Evolutionary conservation across 2,329 filamentous ascomycete genomes (phyloP).

Genomic region (Hypoxylon sp.): DNA sequence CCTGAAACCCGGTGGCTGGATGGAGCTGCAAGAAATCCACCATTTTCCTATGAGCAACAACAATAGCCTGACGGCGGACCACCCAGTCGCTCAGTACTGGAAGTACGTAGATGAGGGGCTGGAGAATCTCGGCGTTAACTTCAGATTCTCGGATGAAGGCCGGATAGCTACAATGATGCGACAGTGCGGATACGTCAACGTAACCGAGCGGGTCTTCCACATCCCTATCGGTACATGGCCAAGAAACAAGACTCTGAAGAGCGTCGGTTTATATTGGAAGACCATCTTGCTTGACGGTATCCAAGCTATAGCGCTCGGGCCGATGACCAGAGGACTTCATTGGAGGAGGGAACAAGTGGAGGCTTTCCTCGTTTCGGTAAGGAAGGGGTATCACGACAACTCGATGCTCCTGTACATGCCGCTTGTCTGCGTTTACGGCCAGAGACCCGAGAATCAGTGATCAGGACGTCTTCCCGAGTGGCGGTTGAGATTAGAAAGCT

Average conservation of each 20-base stretch:
- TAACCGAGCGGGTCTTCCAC: conserved; percentile 65
- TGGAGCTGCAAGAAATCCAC: conserved; percentile 69
- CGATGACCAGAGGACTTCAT: conserved; percentile 65
- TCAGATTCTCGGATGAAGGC: conserved; percentile 61
- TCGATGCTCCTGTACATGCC: conserved; percentile 68
- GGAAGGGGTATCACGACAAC: conserved; percentile 64
- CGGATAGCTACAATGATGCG: conserved; percentile 63
- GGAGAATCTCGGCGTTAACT: conserved; percentile 62
- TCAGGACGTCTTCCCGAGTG: conserved; percentile 5
- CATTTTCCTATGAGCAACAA: conserved; percentile 64
- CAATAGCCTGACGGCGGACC: conserved; percentile 56
- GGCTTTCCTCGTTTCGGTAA: conserved; percentile 63
- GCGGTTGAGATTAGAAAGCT: conserved; percentile 2
- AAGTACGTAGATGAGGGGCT: conserved; percentile 62
- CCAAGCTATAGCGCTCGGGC: conserved; percentile 67
- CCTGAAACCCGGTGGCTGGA: conserved; percentile 68
- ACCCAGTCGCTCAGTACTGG: conserved; percentile 65
- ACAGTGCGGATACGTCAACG: conserved; percentile 67
- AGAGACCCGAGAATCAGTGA: conserved; percentile 60
- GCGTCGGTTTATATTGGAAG: conserved; percentile 67
- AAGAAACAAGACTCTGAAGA: conserved; percentile 65
- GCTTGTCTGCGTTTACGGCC: conserved; percentile 68
- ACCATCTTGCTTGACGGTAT: conserved; percentile 66
- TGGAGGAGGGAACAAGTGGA: conserved; percentile 66
- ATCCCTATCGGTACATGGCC: conserved; percentile 70